These are phyloP conservation scores for Erysimum cheiranthoides DNA, from an alignment of 345 rosid species.

Conservation along the genomic window DNA sequence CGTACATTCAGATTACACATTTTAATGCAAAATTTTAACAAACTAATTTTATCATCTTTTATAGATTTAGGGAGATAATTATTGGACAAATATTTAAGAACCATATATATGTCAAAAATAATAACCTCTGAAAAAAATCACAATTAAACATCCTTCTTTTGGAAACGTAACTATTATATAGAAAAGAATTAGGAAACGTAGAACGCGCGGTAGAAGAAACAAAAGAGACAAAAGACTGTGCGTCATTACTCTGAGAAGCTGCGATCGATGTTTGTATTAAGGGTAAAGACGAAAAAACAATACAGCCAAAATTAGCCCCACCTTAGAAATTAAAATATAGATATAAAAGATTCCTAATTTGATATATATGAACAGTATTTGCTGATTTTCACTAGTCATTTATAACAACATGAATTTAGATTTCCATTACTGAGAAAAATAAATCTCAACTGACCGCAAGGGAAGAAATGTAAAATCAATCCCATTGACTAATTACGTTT, in stretches of 20 bases:
- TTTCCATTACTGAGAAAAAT: conserved; percentile 12
- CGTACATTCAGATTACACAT: too few relatives aligned
- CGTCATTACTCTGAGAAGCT: conserved; percentile 28
- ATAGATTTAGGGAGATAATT: too few relatives aligned
- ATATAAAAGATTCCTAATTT: neutral
- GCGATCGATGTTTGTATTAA: conserved; percentile 29
- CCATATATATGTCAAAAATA: neutral
- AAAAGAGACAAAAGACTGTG: conserved; percentile 5
- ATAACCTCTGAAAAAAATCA: neutral
- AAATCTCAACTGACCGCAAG: neutral
- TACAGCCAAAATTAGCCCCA: conserved; percentile 17
- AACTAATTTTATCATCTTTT: too few relatives aligned
- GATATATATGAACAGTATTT: conserved; percentile 3
- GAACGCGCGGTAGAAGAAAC: neutral
- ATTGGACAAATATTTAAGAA: neutral
- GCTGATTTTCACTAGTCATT: conserved; percentile 21
- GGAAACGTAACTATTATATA: neutral
- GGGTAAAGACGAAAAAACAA: conserved; percentile 10
- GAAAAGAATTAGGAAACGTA: neutral
- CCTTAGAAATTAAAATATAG: neutral
- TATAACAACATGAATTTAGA: conserved; percentile 13
- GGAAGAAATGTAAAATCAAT: neutral
- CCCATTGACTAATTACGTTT: neutral
- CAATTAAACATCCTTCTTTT: neutral
- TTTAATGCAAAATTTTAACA: too few relatives aligned